Evolutionary conservation across 2,329 filamentous ascomycete species (phyloP).

Genomic region (Orbilia oligospora): DNA sequence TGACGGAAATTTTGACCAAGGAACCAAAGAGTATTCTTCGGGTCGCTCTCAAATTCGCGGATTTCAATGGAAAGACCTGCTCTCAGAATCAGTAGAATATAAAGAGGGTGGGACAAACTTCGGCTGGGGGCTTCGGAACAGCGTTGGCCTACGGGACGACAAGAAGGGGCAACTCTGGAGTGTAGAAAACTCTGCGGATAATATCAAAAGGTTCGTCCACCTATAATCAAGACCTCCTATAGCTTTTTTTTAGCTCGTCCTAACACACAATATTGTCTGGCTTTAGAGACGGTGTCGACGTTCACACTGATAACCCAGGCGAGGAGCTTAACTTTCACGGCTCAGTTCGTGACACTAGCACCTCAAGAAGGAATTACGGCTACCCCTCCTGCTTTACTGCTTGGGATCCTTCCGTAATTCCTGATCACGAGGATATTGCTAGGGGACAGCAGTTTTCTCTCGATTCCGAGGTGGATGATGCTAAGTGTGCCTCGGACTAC

Average conservation of each 20-base stretch:
- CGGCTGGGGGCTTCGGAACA: constrained; percentile 82
- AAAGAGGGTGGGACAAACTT: constrained; percentile 70
- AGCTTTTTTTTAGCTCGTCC: background rate
- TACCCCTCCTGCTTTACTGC: constrained; percentile 79
- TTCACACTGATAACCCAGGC: constrained; percentile 77
- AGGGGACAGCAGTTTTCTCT: constrained; percentile 72
- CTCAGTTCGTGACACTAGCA: constrained; percentile 69
- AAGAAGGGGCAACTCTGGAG: constrained; percentile 71
- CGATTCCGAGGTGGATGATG: constrained; percentile 68
- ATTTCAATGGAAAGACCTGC: constrained; percentile 70
- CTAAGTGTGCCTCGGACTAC: constrained; percentile 68
- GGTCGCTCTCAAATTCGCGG: constrained; percentile 78
- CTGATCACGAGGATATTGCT: constrained; percentile 67
- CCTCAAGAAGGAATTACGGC: constrained; percentile 73
- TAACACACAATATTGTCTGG: background rate
- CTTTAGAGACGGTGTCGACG: constrained; percentile 71
- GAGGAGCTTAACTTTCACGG: constrained; percentile 83
- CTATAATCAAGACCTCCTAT: too few species aligned
- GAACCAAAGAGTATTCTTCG: constrained; percentile 70
- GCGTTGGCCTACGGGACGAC: constrained; percentile 78
- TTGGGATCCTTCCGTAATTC: constrained; percentile 73
- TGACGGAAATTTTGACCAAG: constrained; percentile 74
- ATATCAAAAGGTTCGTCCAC: constrained; percentile 69
- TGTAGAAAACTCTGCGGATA: constrained; percentile 80
- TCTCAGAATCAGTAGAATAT: constrained; percentile 70